Conservation (phyloP, 306 rosid genomes). For the Sechiopsis laciniata region DNA sequence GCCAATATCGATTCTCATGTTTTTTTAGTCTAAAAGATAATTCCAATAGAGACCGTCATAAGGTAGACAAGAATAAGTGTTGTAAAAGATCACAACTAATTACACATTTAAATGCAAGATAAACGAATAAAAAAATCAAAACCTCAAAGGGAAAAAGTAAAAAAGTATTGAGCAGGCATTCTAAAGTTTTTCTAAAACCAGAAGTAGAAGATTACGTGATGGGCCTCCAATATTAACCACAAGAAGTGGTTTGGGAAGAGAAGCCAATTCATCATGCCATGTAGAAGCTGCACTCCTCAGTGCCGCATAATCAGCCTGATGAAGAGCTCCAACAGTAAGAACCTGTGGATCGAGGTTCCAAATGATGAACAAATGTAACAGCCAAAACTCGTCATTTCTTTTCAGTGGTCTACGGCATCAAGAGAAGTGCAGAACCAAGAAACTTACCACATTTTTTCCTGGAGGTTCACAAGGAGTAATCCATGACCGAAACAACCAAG, state of each 20-base stretch:
- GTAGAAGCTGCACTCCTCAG: conserved; percentile 66
- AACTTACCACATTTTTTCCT: conserved; percentile 68
- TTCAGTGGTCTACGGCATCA: background rate
- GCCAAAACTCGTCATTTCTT: background rate
- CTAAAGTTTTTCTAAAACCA: background rate
- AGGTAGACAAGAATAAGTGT: conserved; percentile 21
- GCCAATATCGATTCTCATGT: background rate
- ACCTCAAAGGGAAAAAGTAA: conserved; percentile 7
- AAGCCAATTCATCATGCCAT: conserved; percentile 68
- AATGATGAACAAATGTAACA: conserved; percentile 1
- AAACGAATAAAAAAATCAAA: background rate
- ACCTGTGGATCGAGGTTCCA: conserved; percentile 37
- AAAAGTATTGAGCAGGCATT: conserved; percentile 12
- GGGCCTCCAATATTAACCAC: conserved; percentile 89
- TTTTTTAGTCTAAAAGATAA: conserved; percentile 18
- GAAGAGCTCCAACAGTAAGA: conserved; percentile 93
- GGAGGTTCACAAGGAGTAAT: conserved; percentile 83
- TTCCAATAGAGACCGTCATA: conserved; percentile 18
- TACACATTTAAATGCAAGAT: conserved; percentile 15
- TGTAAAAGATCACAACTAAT: conserved; percentile 20
- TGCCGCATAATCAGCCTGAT: conserved; percentile 69
- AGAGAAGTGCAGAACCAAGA: conserved; percentile 18
- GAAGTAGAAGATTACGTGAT: conserved; percentile 36
- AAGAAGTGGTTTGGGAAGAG: conserved; percentile 75
- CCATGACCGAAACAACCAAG: conserved; percentile 75